These are phyloP conservation scores for Chlorella sorokiniana DNA, from an alignment of 139 green algal genomes.

Conservation along the genomic window DNA sequence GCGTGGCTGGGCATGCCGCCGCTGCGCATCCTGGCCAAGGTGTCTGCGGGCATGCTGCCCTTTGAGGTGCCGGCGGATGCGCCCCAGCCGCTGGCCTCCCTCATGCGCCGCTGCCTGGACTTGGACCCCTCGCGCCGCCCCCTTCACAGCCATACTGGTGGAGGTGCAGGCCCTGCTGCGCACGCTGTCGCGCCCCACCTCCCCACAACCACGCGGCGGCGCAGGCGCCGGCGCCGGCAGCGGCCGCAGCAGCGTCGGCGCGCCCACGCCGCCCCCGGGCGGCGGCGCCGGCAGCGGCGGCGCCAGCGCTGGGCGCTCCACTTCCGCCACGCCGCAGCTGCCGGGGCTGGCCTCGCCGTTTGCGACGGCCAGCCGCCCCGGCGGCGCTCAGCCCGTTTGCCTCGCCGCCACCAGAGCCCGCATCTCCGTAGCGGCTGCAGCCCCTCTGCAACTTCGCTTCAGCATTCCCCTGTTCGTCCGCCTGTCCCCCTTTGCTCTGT, in stretches of 20 bases:
- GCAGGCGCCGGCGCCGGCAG: neutral
- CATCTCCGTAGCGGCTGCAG: too few relatives aligned
- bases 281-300: neutral
- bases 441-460: neutral
- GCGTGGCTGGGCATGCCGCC: constrained; percentile 20
- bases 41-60: neutral
- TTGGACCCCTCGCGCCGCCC: neutral
- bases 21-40: neutral
- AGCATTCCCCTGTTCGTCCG: neutral
- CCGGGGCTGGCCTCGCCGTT: neutral
- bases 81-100: neutral
- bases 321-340: neutral
- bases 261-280: neutral
- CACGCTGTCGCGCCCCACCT: constrained; percentile 13
- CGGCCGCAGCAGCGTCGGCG: too few relatives aligned
- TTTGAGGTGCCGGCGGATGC: neutral
- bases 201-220: neutral
- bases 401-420: neutral
- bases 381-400: neutral
- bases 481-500: neutral
- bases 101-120: constrained; percentile 21
- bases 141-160: neutral
- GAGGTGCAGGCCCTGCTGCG: constrained; percentile 15
- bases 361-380: neutral
- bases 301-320: neutral